Conservation (phyloP, 768 basidiomycete genomes). For the Macrocybe gigantea region DNA sequence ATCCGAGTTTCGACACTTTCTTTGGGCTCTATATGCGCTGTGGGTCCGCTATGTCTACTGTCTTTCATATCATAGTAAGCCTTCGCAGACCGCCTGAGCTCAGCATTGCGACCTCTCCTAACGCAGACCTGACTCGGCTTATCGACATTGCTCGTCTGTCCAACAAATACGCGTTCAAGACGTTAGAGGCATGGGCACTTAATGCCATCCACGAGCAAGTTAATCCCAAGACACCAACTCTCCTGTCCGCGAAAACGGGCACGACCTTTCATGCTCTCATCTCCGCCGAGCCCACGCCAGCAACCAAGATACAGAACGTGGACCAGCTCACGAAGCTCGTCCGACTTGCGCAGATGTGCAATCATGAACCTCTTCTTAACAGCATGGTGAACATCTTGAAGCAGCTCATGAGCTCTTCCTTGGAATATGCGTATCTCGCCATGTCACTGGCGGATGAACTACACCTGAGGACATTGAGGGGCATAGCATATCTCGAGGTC, state of each 20-base stretch:
- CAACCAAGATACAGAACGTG: constrained; percentile 25
- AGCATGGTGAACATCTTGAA: constrained; percentile 56
- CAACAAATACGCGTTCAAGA: constrained; percentile 73
- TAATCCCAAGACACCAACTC: constrained; percentile 49
- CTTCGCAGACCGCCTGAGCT: constrained; percentile 63
- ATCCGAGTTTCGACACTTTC: constrained; percentile 64
- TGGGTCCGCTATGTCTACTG: constrained; percentile 25
- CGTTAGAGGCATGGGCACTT: constrained; percentile 68
- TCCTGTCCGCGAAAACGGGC: constrained; percentile 35
- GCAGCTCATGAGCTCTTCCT: constrained; percentile 55
- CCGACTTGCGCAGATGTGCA: constrained; percentile 62
- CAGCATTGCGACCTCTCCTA: constrained; percentile 36
- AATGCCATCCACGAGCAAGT: constrained; percentile 69
- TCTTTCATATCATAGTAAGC: constrained; percentile 1
- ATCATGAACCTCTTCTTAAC: constrained; percentile 51
- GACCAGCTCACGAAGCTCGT: constrained; percentile 55
- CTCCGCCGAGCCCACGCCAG: constrained; percentile 9
- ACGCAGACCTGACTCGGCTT: constrained; percentile 46
- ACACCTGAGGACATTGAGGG: constrained; percentile 50
- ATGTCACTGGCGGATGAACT: constrained; percentile 73
- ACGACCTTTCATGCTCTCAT: constrained; percentile 1
- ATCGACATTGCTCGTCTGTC: constrained; percentile 61
- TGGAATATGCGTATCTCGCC: constrained; percentile 66
- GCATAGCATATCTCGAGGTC: constrained; percentile 68
- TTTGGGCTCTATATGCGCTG: constrained; percentile 76